Evolutionary conservation across 176 grass and related monocot species (phyloP).

Genomic region (Paspalum vaginatum): DNA sequence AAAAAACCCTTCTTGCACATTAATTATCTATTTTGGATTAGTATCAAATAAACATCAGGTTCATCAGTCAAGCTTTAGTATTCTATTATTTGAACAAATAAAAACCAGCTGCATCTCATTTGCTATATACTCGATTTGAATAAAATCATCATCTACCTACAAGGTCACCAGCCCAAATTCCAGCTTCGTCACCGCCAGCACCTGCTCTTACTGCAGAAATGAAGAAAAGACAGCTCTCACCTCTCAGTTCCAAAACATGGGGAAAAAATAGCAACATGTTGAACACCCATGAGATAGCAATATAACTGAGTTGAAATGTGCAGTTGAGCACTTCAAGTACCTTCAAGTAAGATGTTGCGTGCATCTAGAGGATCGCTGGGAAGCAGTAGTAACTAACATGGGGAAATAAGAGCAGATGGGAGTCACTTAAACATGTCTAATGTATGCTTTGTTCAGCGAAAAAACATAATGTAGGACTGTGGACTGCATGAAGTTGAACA

Average conservation of each 20-base stretch:
- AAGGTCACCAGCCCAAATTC: conserved; percentile 99
- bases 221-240: conserved; percentile 25
- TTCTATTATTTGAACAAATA: conserved; percentile 22
- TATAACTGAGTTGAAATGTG: conserved; percentile 5
- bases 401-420: conserved; percentile 33
- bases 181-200: conserved; percentile 93
- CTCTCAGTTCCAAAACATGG: conserved; percentile 22
- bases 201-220: conserved; percentile 92
- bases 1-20: conserved; percentile 6
- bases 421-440: conserved; percentile 19
- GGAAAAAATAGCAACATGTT: neutral
- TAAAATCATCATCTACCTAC: conserved; percentile 90
- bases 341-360: conserved; percentile 99
- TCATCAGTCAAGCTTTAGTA: conserved; percentile 16
- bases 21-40: conserved; percentile 4
- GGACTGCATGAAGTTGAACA: neutral
- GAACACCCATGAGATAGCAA: neutral
- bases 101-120: conserved; percentile 8
- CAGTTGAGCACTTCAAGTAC: conserved; percentile 49
- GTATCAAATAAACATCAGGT: conserved; percentile 2
- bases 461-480: neutral
- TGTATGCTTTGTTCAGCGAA: neutral
- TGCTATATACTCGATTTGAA: conserved; percentile 38
- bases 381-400: conserved; percentile 73
- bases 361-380: conserved; percentile 86